These are phyloP conservation scores for Quercus ilex DNA, from an alignment of 306 rosid species.

Conservation along the genomic window DNA sequence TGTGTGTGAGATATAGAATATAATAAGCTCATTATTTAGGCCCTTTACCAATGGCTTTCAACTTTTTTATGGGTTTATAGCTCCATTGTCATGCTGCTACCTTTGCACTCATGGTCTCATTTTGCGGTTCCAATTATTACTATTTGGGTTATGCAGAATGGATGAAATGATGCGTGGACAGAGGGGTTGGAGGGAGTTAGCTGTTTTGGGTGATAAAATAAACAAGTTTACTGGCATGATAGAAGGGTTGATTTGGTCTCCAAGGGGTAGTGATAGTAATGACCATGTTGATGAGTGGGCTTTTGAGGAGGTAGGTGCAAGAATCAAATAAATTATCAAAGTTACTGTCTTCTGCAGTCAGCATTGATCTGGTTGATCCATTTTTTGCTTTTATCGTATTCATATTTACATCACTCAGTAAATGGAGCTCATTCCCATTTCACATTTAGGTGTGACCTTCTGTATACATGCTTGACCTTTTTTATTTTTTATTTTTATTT, in stretches of 20 bases:
- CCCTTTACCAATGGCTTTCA: neutral
- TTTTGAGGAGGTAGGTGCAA: constrained; percentile 78
- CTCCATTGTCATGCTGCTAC: neutral
- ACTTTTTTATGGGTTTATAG: neutral
- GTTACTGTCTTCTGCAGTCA: neutral
- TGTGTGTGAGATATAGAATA: neutral
- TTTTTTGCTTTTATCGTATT: neutral
- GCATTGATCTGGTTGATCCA: constrained; percentile 2
- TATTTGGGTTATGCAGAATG: constrained; percentile 59
- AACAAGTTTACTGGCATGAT: constrained; percentile 94
- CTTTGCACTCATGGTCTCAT: neutral
- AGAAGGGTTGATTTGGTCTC: constrained; percentile 97
- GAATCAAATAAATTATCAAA: constrained; percentile 11
- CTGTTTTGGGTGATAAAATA: constrained; percentile 85
- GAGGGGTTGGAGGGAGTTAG: constrained; percentile 98
- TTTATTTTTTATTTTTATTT: too few relatives aligned
- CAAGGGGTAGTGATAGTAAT: constrained; percentile 58
- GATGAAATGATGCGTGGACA: constrained; percentile 99
- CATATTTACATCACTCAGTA: neutral
- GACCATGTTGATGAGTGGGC: constrained; percentile 76
- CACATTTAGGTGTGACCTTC: too few relatives aligned
- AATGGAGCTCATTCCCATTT: neutral
- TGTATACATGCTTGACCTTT: too few relatives aligned
- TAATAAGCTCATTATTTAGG: neutral
- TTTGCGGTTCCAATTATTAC: constrained; percentile 5